A percentile compares a stretch with the other conserved stretches of the same genome.
Evolutionary conservation across 208 protist genomes (phyloP).

Genomic region (Crithidia brevicula): DNA sequence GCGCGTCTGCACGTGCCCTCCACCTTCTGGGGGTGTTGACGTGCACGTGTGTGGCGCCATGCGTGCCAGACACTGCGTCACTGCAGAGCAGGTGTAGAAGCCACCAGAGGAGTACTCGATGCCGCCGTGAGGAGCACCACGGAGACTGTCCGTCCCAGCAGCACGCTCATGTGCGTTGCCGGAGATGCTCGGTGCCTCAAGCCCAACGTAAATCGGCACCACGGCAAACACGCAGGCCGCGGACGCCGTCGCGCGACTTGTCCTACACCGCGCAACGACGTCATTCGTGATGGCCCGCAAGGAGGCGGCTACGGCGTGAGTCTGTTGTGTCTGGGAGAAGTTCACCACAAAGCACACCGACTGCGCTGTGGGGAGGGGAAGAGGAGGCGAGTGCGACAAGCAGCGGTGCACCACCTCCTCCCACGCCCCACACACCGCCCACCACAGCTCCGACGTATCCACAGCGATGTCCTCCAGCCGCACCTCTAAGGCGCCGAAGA

Average conservation of each 20-base stretch:
- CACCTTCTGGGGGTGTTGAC: not conserved
- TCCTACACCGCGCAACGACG: not conserved
- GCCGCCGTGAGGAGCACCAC: not conserved
- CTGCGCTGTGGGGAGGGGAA: not conserved
- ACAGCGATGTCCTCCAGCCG: conserved; percentile 24
- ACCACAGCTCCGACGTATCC: conserved; percentile 37
- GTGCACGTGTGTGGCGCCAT: not conserved
- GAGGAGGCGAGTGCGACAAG: not conserved
- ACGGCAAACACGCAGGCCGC: conserved; percentile 41
- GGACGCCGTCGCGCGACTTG: not conserved
- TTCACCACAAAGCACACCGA: conserved; percentile 46
- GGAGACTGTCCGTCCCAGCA: too few relatives aligned
- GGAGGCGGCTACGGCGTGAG: conserved; percentile 32
- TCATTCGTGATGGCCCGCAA: conserved; percentile 27
- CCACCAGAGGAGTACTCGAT: conserved; percentile 64
- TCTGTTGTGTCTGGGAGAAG: conserved; percentile 56
- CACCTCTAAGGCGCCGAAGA: conserved; percentile 29
- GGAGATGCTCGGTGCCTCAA: conserved; percentile 23
- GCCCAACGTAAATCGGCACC: conserved; percentile 51
- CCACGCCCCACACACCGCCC: conserved; percentile 12
- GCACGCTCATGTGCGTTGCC: too few relatives aligned
- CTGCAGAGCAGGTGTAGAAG: conserved; percentile 55
- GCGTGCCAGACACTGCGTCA: conserved; percentile 27
- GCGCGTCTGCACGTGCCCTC: not conserved
- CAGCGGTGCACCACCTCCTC: conserved; percentile 2